Percentiles rank a stretch among this genome's conserved stretches.
Conservation (phyloP, 2,329 filamentous ascomycete species). For the Fusarium napiforme region DNA sequence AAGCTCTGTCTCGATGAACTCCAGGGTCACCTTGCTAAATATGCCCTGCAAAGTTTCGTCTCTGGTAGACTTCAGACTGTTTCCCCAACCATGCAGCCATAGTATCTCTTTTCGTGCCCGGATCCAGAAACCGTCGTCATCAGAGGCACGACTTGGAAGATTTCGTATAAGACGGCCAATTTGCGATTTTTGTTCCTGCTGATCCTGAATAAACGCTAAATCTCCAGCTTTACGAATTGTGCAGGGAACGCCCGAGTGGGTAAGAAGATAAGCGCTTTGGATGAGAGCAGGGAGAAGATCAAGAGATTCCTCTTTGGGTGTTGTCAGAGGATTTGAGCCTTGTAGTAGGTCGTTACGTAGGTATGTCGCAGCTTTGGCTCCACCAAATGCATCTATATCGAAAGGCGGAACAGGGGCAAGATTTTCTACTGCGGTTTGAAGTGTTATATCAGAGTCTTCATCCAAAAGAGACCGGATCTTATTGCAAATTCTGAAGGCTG, state of each 20-base stretch:
- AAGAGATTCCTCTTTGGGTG: conserved; percentile 65
- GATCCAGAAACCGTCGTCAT: conserved; percentile 73
- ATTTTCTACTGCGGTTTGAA: conserved; percentile 60
- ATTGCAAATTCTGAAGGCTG: conserved; percentile 68
- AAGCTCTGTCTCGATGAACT: conserved; percentile 76
- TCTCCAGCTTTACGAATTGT: conserved; percentile 68
- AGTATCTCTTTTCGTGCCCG: conserved; percentile 71
- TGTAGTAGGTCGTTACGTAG: conserved; percentile 62
- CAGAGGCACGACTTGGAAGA: conserved; percentile 60
- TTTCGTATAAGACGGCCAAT: conserved; percentile 68
- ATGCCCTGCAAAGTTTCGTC: conserved; percentile 67
- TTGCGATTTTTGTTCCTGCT: conserved; percentile 71
- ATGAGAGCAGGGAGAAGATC: conserved; percentile 72
- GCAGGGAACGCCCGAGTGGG: conserved; percentile 60
- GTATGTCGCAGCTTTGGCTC: conserved; percentile 44
- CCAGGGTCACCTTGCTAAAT: conserved; percentile 68
- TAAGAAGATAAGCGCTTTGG: conserved; percentile 68
- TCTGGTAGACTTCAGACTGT: conserved; percentile 47
- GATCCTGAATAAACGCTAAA: conserved; percentile 71
- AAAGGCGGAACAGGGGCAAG: conserved; percentile 54
- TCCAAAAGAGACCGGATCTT: conserved; percentile 68
- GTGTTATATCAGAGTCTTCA: conserved; percentile 64
- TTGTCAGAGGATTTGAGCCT: conserved; percentile 72
- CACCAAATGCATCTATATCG: conserved; percentile 35
- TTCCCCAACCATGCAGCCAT: conserved; percentile 80